Conservation (phyloP, 176 grass and related monocot species). For the Carex kokanica region DNA sequence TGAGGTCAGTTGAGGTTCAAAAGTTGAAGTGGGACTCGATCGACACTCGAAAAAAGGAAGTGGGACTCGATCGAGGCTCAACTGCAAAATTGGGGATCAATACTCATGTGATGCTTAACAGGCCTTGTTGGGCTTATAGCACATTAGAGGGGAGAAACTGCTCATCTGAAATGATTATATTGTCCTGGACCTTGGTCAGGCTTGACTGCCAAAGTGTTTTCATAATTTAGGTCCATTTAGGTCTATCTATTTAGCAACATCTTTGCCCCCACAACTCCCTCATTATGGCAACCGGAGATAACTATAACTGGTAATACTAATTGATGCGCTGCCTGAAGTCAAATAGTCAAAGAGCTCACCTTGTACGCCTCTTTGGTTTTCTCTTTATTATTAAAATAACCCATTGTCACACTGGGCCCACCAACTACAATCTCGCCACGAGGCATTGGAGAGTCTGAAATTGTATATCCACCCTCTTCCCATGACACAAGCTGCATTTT, state of each 20-base stretch:
- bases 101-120: background rate
- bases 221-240: background rate
- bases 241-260: background rate
- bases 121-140: background rate
- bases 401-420: conserved; percentile 63
- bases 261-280: background rate
- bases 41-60: background rate
- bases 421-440: conserved; percentile 78
- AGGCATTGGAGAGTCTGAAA: conserved; percentile 76
- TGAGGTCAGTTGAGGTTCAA: background rate
- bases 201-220: background rate
- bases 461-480: conserved; percentile 72
- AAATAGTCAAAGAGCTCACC: conserved; percentile 28
- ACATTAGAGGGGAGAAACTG: background rate
- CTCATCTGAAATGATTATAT: background rate
- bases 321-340: background rate
- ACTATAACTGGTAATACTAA: background rate
- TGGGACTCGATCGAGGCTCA: background rate
- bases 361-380: conserved; percentile 83
- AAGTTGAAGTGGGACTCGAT: background rate
- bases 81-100: too few species aligned
- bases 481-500: conserved; percentile 62
- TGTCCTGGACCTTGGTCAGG: background rate
- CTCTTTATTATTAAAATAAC: conserved; percentile 79
- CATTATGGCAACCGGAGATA: background rate